A percentile compares a stretch with the other conserved stretches of the same genome.
Conservation (phyloP, 345 rosid genomes). For the Populus davidiana region DNA sequence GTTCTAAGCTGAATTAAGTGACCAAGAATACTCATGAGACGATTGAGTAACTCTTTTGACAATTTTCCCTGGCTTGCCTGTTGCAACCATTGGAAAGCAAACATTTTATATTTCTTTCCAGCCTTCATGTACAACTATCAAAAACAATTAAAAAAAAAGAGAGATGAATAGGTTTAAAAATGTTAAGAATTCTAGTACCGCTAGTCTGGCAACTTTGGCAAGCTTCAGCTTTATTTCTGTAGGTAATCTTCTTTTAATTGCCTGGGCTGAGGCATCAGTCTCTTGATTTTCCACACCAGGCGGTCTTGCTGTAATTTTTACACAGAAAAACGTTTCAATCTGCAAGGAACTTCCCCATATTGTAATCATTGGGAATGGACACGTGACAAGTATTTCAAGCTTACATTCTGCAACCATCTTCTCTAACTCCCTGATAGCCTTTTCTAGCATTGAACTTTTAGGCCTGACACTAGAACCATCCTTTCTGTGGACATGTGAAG, state of each 20-base stretch:
- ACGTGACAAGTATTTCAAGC: conserved; percentile 20
- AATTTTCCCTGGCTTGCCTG: conserved; percentile 79
- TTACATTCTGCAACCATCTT: conserved; percentile 89
- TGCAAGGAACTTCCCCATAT: background rate
- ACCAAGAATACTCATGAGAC: conserved; percentile 86
- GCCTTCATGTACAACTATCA: conserved; percentile 6
- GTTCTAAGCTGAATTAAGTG: conserved; percentile 88
- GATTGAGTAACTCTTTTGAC: conserved; percentile 73
- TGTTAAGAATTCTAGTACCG: conserved; percentile 37
- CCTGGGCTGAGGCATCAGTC: conserved; percentile 63
- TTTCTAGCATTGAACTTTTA: conserved; percentile 71
- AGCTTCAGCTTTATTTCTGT: conserved; percentile 65
- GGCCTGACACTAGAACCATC: conserved; percentile 59
- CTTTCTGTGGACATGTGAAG: conserved; percentile 45
- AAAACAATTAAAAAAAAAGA: background rate
- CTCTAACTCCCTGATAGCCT: conserved; percentile 84
- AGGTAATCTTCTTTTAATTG: conserved; percentile 75
- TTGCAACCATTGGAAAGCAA: conserved; percentile 27
- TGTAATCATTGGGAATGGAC: conserved; percentile 5
- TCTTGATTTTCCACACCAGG: conserved; percentile 74
- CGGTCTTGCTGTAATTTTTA: conserved; percentile 66
- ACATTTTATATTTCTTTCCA: conserved; percentile 2
- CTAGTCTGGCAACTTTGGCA: conserved; percentile 74
- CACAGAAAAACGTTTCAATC: conserved; percentile 9
- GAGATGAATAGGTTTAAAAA: background rate